Evolutionary conservation across 345 rosid genomes (phyloP).

Genomic region (Rhodomyrtus tomentosa): DNA sequence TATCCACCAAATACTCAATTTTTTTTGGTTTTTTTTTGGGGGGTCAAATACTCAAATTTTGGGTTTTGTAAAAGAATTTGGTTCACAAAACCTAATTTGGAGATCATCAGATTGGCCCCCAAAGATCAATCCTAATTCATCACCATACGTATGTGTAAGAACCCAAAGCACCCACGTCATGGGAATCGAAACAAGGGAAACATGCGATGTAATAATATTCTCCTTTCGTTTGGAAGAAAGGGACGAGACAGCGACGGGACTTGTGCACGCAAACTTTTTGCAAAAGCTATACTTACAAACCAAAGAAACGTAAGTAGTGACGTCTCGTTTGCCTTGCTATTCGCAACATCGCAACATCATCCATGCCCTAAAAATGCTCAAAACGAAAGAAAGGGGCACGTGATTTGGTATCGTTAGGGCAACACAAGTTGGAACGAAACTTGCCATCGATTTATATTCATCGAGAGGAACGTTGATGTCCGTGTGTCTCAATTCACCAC

Average conservation of each 20-base stretch:
- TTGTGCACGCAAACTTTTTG: not conserved
- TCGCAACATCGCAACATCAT: not conserved
- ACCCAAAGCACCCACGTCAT: not conserved
- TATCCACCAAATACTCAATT: not conserved
- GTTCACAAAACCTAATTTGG: not conserved
- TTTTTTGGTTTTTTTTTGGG: too few species aligned
- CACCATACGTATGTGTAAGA: not conserved
- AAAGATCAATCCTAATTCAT: not conserved
- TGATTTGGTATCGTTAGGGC: not conserved
- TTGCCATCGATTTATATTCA: not conserved
- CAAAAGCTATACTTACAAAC: not conserved
- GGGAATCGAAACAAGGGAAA: not conserved
- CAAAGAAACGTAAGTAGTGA: not conserved
- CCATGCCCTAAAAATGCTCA: not conserved
- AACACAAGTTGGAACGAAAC: not conserved
- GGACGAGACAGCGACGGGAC: not conserved
- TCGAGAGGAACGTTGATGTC: not conserved
- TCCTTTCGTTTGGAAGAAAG: not conserved
- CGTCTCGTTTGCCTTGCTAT: not conserved
- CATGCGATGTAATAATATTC: not conserved
- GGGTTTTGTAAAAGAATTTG: too few species aligned
- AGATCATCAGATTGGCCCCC: not conserved
- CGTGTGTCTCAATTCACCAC: not conserved
- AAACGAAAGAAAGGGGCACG: not conserved
- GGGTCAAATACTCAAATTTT: not conserved